Evolutionary conservation across 352 stramenopile species (phyloP), one percentile per base, ranked within the genome.

Genomic region (Globisporangium mamillatum): DNA sequence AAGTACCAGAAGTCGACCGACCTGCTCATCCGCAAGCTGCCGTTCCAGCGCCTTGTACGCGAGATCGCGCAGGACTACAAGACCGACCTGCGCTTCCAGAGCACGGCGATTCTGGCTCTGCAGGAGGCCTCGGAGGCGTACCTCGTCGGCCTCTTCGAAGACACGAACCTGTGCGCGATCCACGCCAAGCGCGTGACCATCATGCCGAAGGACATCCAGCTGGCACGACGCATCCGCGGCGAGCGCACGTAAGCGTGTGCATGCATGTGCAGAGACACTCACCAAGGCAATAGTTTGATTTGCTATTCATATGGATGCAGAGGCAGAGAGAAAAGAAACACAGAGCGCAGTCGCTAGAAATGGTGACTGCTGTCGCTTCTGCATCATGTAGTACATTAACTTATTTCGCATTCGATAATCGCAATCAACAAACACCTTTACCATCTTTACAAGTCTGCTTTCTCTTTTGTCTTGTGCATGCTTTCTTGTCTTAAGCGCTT

Each of bases 161-260:
- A 98, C 79, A 98, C 93, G 56, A 98, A 98, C 84, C 75, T 98
- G 50, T 97, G 91, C 75, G 94, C 95, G 63, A 98, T 98, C 72
- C 95, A 98, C 80, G 95, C 94, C 70, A 98, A 98, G 77, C 90
- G 95, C 52, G 92, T 98, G 27, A 99, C 95, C 22, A 98, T 99
- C 79, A 98, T 99, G 94, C 95, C 95, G 38, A 98, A 98, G 83
- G 95, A 99, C 76, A 98, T 99, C 57, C 94, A 98, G 80, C 82
- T 98, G 7, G 94, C 93, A 24, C 91, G 91, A 52, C 89, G 93
- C 74, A 98, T 98, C 73, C 89, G 94, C 63, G 94, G 94, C 52
- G 92, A 98, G 75, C 85, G 88, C 3, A 32, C 27, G 27, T 32
- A 32, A 32, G 27, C 27, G 27, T 32, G 27, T 32, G 27, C 27